Evolutionary conservation across 768 basidiomycete species (phyloP), one percentile per base, ranked within the genome.

Genomic region (Pleurotus tuoliensis): DNA sequence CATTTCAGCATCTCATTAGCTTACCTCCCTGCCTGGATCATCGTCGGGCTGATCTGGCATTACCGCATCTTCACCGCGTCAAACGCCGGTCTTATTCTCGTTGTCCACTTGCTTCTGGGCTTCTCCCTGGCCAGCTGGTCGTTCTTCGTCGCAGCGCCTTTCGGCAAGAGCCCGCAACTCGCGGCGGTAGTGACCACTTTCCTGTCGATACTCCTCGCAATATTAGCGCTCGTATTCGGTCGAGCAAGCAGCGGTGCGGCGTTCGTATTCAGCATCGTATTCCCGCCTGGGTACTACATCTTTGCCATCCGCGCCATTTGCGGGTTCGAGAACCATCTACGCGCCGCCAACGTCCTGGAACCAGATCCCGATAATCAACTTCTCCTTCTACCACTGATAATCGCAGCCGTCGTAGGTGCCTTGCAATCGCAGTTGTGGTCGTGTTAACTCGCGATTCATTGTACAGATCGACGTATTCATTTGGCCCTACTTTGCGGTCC

Each of bases 11-110:
- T 86, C 43, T 86, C 83, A 3, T 59, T 86, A 3, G 77, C 80
- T 1, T 92, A 92, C 64, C 78, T 92, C 22, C 89, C 89, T 0
- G 87, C 85, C 1, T 92, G 90, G 90, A 72, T 90, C 46, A 76
- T 84, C 44, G 81, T 89, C 18, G 72, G 81, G 15, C 62, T 88
- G 30, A 71, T 79, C 30, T 92, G 88, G 87, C 82, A 82, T 63
- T 78, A 71, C 60, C 79, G 76, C 18, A 82, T 92, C n/a, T 92
- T 88, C 66, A 71, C 77, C 8, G 71, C 72, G 43, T 86, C 88
- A 1, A 83, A 77, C 59, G 74, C 73, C 15, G 82, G 80, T 2
- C 67, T 90, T 27, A 72, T 92, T 56, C 72, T 92, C 39, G 73
- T 76, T 34, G 69, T 90, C 16, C 85, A 92, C 62, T 67, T 92